Evolutionary conservation across 2,329 filamentous ascomycete species (phyloP), one percentile per base, ranked within the genome.

Genomic region (Monilinia vaccinii-corymbosi): DNA sequence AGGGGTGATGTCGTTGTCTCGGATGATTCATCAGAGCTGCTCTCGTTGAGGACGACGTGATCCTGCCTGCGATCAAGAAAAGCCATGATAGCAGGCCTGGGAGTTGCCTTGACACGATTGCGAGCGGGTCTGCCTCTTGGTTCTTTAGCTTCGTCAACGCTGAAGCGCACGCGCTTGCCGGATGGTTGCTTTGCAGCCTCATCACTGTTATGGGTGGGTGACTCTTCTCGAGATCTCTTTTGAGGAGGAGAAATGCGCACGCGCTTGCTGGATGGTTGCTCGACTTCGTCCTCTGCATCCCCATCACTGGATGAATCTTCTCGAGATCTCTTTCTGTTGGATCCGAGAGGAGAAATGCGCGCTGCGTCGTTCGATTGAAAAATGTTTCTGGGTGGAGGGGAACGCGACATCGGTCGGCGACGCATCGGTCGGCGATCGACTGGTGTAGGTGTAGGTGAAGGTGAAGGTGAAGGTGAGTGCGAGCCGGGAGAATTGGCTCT

Each of bases 381-480:
- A 7, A 28, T 42, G 3, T 34, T 53, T 31, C 23, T 45, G 2
- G 31, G 36, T 13, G 60, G 56, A 28, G 58, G 58, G 18, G 56
- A 61, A 16, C 55, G 55, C 4, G 55, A 61, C n/a, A n/a, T n/a
- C n/a, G n/a, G n/a, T n/a, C n/a, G n/a, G n/a, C n/a, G n/a, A n/a
- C n/a, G n/a, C n/a, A n/a, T n/a, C n/a, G n/a, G n/a, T 59, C 50
- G 48, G 14, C 45, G 45, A 10, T 61, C 45, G 16, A n/a, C 40
- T 3, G 42, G 25, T n/a, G 57, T 50, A 46, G 60, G 56, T 14
- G 60, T 40, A 36, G 57, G 56, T 31, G 60, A 56, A n/a, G 42
- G 25, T n/a, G 57, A 45, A 46, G 60, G 56, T 14, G 60, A 46
- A 36, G 57, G 56, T 31, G 60, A 56, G 42, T 58, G 60, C 18